Evolutionary conservation across 2,329 filamentous ascomycete genomes (phyloP).

Genomic region (Balansia obtecta): DNA sequence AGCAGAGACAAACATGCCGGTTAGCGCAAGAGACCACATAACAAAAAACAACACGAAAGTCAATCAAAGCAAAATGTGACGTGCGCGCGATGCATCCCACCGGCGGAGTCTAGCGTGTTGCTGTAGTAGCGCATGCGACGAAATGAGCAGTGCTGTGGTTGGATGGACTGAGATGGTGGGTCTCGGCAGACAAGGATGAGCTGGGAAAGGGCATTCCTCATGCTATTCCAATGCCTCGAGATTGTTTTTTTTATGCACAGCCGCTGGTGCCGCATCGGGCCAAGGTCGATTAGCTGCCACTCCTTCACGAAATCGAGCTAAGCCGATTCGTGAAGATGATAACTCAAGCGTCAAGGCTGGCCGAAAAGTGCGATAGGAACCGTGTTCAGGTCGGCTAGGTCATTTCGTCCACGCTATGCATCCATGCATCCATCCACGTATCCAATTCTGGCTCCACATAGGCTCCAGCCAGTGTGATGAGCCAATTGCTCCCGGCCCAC

Average conservation of each 20-base stretch:
- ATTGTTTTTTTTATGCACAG: neutral
- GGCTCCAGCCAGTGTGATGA: constrained; percentile 11
- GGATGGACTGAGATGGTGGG: neutral
- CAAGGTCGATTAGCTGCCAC: neutral
- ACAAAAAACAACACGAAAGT: neutral
- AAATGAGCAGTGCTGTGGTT: neutral
- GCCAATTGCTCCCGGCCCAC: constrained; percentile 15
- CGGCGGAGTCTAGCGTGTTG: neutral
- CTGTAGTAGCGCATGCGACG: neutral
- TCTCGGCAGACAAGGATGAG: neutral
- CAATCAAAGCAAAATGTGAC: neutral
- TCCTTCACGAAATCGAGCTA: neutral
- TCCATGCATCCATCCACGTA: neutral
- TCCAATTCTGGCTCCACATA: constrained; percentile 11
- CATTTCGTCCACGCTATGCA: neutral
- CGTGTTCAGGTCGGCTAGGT: constrained; percentile 6
- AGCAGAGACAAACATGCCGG: constrained; percentile 5
- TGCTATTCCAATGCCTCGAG: neutral
- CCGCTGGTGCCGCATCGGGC: neutral
- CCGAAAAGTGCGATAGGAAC: constrained; percentile 5
- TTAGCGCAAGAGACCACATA: constrained; percentile 13
- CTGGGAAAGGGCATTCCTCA: neutral
- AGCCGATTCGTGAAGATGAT: neutral
- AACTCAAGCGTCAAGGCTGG: neutral
- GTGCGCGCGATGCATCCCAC: neutral